These are phyloP conservation scores for Narthecium ossifragum DNA, from an alignment of 106 monocot species.

Conservation along the genomic window DNA sequence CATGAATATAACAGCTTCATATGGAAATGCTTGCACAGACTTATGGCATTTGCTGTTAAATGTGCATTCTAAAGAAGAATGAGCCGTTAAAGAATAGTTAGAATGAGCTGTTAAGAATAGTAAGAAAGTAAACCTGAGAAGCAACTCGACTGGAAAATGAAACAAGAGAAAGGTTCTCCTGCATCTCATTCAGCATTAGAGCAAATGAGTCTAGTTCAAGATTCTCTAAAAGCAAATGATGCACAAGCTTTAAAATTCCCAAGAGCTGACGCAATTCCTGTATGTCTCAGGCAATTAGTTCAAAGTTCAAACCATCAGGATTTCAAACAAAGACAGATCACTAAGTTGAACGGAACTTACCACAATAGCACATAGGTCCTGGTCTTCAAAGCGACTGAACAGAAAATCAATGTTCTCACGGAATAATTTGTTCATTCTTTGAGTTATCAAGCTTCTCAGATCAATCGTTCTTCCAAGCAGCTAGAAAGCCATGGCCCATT, in stretches of 20 bases:
- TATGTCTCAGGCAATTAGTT: not conserved
- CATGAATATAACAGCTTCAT: too few relatives aligned
- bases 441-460: constrained; percentile 75
- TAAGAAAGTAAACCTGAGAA: constrained; percentile 68
- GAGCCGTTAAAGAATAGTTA: too few relatives aligned
- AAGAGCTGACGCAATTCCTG: constrained; percentile 85
- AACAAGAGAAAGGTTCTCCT: constrained; percentile 95
- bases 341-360: constrained; percentile 32
- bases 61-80: too few relatives aligned
- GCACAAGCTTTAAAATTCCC: constrained; percentile 68
- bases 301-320: not conserved
- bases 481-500: too few relatives aligned
- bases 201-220: constrained; percentile 80
- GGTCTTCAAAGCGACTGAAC: constrained; percentile 79
- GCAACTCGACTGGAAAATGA: constrained; percentile 88
- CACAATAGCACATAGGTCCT: constrained; percentile 83
- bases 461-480: constrained; percentile 88
- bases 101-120: too few relatives aligned
- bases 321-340: not conserved
- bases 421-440: constrained; percentile 92
- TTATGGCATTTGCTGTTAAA: too few relatives aligned
- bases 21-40: too few relatives aligned
- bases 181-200: constrained; percentile 90
- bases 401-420: constrained; percentile 91
- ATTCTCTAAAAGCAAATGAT: constrained; percentile 65